phyloP scores from a whole-genome alignment of 1,284 basidiomycete genomes.

The Puccinia horiana region DNA sequence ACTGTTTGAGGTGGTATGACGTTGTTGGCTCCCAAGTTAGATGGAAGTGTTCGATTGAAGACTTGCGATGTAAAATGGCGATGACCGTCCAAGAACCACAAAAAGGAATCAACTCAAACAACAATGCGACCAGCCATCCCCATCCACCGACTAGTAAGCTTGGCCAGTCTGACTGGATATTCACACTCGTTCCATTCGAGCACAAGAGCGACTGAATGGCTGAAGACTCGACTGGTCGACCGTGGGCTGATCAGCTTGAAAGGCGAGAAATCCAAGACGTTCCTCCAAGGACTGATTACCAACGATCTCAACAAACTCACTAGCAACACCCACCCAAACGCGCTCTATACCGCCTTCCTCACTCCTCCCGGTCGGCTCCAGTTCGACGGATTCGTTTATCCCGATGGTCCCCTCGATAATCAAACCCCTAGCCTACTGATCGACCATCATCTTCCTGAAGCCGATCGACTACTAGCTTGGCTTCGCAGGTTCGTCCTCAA shows the following conservation, averaged over 20 bases:
- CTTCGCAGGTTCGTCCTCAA: slow-evolving; percentile 85
- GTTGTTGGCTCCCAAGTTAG: no score
- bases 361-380: slow-evolving; percentile 76
- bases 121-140: slow-evolving; percentile 4
- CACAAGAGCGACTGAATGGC: slow-evolving; percentile 10
- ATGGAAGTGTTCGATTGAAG: not conserved
- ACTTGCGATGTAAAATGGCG: not conserved
- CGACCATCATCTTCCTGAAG: slow-evolving; percentile 68
- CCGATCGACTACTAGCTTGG: slow-evolving; percentile 65
- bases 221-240: slow-evolving; percentile 17
- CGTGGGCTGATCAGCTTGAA: slow-evolving; percentile 20
- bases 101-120: not conserved
- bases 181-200: slow-evolving; percentile 13
- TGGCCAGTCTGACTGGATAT: not conserved
- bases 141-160: not conserved
- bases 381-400: slow-evolving; percentile 83
- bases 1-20: no score
- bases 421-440: slow-evolving; percentile 62
- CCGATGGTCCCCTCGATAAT: slow-evolving; percentile 53
- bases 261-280: slow-evolving; percentile 28
- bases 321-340: not conserved
- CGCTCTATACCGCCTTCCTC: slow-evolving; percentile 31
- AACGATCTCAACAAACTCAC: slow-evolving; percentile 7
- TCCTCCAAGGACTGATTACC: slow-evolving; percentile 44
- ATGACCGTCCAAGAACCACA: not conserved